phyloP scores from a whole-genome alignment of 2,329 filamentous ascomycete genomes.

The Ilyonectria mors-panacis region DNA sequence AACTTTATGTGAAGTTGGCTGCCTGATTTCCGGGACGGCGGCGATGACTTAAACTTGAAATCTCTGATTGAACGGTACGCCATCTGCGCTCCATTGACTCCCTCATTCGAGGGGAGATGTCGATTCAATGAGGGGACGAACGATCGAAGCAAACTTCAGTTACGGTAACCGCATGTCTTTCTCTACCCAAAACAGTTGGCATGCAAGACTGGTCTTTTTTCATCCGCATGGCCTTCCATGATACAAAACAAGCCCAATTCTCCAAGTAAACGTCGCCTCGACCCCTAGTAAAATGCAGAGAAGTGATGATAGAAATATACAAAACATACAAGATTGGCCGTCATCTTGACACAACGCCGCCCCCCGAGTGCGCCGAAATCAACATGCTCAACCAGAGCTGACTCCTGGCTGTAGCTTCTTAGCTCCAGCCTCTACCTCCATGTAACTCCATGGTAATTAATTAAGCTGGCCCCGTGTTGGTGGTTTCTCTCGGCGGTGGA shows the following conservation, averaged over 20 bases:
- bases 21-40: too few relatives aligned
- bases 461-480: constrained; percentile 18
- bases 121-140: background rate
- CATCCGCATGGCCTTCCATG: constrained; percentile 40
- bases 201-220: constrained; percentile 29
- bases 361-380: constrained; percentile 41
- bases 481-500: constrained; percentile 15
- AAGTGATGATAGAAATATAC: constrained; percentile 38
- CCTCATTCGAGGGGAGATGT: too few relatives aligned
- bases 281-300: constrained; percentile 35
- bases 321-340: constrained; percentile 35
- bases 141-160: too few relatives aligned
- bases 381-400: constrained; percentile 30
- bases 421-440: constrained; percentile 15
- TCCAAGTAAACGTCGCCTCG: constrained; percentile 30
- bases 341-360: constrained; percentile 42
- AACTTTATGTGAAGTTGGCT: too few relatives aligned
- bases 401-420: constrained; percentile 15
- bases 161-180: too few relatives aligned
- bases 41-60: too few relatives aligned
- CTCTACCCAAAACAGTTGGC: too few relatives aligned
- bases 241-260: constrained; percentile 25
- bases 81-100: too few relatives aligned
- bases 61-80: too few relatives aligned
- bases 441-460: constrained; percentile 14